Conservation (phyloP, 805 yeast species). For the Scheffersomyces ergatensis region DNA sequence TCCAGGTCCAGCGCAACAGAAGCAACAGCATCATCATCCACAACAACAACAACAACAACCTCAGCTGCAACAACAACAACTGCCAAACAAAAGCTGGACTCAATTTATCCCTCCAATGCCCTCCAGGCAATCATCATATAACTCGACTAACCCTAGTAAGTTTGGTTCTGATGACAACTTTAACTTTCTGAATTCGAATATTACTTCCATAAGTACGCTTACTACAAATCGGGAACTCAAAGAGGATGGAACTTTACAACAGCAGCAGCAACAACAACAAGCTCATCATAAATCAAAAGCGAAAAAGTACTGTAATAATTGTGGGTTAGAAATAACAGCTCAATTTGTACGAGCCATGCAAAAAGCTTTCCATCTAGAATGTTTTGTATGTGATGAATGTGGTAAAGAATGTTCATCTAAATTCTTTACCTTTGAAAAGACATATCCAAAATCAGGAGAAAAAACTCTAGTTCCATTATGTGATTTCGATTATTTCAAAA, state of each 20-base stretch:
- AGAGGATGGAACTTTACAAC: neutral
- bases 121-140: constrained; percentile 2
- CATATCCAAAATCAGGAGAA: constrained; percentile 38
- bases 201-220: neutral
- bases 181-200: neutral
- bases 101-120: constrained; percentile 36
- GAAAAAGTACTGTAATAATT: constrained; percentile 30
- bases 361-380: constrained; percentile 77
- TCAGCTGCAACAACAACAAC: neutral
- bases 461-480: constrained; percentile 56
- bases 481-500: constrained; percentile 87
- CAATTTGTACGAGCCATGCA: constrained; percentile 85
- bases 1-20: neutral
- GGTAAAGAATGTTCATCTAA: constrained; percentile 76
- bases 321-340: constrained; percentile 45
- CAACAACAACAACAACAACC: neutral
- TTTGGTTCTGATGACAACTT: constrained; percentile 1
- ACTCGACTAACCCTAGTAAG: constrained; percentile 1
- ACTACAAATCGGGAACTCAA: neutral
- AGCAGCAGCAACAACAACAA: neutral
- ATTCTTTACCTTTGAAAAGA: constrained; percentile 68
- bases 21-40: neutral
- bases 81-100: constrained; percentile 18
- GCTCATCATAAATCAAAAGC: constrained; percentile 6
- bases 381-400: constrained; percentile 87